These are phyloP conservation scores for Talaromyces sp. DNA, from an alignment of 2,329 filamentous ascomycete genomes.

Conservation along the genomic window DNA sequence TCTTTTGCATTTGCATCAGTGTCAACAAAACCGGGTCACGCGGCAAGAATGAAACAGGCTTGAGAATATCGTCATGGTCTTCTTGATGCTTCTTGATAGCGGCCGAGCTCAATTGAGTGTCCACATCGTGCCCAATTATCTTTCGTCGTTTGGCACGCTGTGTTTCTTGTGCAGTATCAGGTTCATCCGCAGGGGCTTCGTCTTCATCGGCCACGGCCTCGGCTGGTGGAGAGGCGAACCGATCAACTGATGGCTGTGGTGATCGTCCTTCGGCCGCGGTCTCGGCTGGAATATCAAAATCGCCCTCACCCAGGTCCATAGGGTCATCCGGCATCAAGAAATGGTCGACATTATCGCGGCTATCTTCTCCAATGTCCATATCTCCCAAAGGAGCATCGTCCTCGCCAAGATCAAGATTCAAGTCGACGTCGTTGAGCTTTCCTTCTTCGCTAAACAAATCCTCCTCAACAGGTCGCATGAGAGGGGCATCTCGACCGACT, in stretches of 20 bases:
- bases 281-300: constrained; percentile 53
- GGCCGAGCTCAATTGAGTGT: constrained; percentile 70
- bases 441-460: constrained; percentile 59
- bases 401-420: constrained; percentile 46
- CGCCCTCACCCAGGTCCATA: constrained; percentile 48
- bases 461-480: constrained; percentile 57
- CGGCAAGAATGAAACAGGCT: constrained; percentile 75
- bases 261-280: constrained; percentile 39
- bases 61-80: constrained; percentile 81
- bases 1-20: constrained; percentile 87
- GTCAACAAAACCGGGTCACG: constrained; percentile 82
- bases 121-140: constrained; percentile 73
- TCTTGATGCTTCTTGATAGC: constrained; percentile 84
- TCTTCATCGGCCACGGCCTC: constrained; percentile 57
- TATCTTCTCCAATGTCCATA: constrained; percentile 35
- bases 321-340: constrained; percentile 55
- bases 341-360: constrained; percentile 56
- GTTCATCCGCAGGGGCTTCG: constrained; percentile 46
- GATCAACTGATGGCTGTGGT: constrained; percentile 64
- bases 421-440: constrained; percentile 56
- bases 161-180: constrained; percentile 56
- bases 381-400: constrained; percentile 44
- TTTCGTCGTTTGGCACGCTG: constrained; percentile 77
- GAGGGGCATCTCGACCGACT: constrained; percentile 80
- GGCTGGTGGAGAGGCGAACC: constrained; percentile 66